These are phyloP conservation scores for Gaertneriomyces semiglobifer DNA, from an alignment of 192 early-diverging fungal species.

Conservation along the genomic window DNA sequence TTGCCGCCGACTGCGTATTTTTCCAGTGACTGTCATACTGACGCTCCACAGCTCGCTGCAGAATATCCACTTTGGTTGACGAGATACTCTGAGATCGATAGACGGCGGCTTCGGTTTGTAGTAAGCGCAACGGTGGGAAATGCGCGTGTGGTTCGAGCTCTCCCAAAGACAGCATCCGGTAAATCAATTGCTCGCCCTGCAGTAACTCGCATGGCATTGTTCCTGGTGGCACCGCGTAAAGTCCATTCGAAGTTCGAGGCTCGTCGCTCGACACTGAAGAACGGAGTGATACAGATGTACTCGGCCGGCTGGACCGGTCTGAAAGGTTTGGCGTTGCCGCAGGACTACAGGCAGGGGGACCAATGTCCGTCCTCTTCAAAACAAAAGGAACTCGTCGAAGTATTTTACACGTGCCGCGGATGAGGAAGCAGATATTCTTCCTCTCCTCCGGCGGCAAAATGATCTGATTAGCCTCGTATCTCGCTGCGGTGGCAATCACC, in stretches of 20 bases:
- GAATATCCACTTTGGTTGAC: not conserved
- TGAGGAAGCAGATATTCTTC: not conserved
- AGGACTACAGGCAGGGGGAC: no score
- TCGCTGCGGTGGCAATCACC: not conserved
- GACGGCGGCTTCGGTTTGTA: not conserved
- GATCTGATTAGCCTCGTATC: not conserved
- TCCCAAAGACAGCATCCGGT: not conserved
- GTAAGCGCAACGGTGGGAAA: not conserved
- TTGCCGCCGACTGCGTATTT: not conserved
- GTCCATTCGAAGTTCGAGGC: no score
- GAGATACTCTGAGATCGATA: not conserved
- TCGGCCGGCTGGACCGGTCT: no score
- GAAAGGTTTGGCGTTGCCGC: no score
- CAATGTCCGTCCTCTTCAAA: no score
- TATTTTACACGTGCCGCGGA: not conserved
- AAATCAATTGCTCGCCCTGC: not conserved
- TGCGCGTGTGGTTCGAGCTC: not conserved
- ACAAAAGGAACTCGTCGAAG: slow-evolving; percentile 4
- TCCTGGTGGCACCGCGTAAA: not conserved
- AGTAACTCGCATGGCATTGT: not conserved
- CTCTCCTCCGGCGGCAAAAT: not conserved
- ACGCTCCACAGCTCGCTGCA: not conserved
- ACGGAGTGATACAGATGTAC: no score
- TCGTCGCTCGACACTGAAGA: no score
- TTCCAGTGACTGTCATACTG: not conserved